Conservation (phyloP, 2,329 filamentous ascomycete species). For the Basipetospora chlamydospora region DNA sequence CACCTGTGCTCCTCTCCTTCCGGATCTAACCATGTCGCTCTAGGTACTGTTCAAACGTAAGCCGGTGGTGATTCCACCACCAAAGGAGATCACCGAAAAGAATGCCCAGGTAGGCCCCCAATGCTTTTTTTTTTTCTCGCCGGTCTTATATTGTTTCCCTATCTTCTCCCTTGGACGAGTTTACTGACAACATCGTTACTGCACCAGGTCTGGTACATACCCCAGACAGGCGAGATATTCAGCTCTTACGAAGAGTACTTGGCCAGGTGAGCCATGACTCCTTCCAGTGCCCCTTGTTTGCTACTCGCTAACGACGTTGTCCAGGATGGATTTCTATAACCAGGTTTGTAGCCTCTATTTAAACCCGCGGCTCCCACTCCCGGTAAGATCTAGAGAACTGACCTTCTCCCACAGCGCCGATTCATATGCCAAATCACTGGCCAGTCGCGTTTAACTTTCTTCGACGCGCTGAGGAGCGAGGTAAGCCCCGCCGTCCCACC, state of each 20-base stretch:
- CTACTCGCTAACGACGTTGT: too few species aligned
- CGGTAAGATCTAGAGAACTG: neutral
- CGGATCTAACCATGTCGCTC: neutral
- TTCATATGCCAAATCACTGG: constrained; percentile 97
- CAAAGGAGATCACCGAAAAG: constrained; percentile 62
- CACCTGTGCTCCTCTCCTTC: neutral
- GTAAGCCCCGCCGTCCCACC: constrained; percentile 36
- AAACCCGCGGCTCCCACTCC: neutral
- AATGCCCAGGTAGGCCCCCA: constrained; percentile 56
- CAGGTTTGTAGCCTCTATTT: constrained; percentile 40
- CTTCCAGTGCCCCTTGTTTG: too few species aligned
- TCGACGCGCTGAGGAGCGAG: constrained; percentile 84
- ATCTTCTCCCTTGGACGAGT: constrained; percentile 6
- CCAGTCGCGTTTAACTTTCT: constrained; percentile 80
- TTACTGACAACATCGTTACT: too few species aligned
- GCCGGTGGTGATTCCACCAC: constrained; percentile 68
- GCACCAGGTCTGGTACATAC: constrained; percentile 82
- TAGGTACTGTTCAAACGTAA: constrained; percentile 95
- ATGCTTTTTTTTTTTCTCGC: constrained; percentile 6
- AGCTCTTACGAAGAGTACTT: constrained; percentile 78
- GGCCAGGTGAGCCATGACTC: constrained; percentile 45
- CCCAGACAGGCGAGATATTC: constrained; percentile 83
- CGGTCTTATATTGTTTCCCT: constrained; percentile 9
- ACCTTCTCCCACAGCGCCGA: constrained; percentile 40
- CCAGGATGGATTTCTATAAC: constrained; percentile 82